Evolutionary conservation across 768 basidiomycete species (phyloP).

Genomic region (Suillus subluteus): DNA sequence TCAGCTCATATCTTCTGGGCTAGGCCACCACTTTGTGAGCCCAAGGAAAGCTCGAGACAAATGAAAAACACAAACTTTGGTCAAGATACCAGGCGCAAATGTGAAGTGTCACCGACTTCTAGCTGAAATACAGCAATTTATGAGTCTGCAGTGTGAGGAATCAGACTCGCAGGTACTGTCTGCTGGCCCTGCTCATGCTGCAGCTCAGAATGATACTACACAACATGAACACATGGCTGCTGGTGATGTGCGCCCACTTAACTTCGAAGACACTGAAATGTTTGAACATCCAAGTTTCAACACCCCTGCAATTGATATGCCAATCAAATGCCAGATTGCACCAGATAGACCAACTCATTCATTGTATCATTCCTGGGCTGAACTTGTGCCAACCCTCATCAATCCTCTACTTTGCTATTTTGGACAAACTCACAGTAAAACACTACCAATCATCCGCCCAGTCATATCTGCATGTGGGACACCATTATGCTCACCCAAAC

Average conservation of each 20-base stretch:
- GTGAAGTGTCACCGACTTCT: neutral
- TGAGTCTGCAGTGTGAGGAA: neutral
- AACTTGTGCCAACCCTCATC: neutral
- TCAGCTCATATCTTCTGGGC: neutral
- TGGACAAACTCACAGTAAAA: neutral
- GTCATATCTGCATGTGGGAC: constrained; percentile 1
- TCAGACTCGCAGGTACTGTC: too few species aligned
- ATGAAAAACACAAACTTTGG: neutral
- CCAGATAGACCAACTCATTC: constrained; percentile 3
- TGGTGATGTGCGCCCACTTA: neutral
- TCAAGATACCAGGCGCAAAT: neutral
- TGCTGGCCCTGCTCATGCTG: too few species aligned
- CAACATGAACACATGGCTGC: neutral
- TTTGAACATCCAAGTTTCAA: neutral
- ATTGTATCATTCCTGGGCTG: neutral
- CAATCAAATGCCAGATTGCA: neutral
- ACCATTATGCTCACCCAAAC: neutral
- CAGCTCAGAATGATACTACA: too few species aligned
- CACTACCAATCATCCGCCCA: neutral
- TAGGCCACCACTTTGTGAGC: too few species aligned
- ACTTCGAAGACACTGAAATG: neutral
- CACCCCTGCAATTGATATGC: too few species aligned
- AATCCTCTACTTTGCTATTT: neutral
- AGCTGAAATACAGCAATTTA: neutral
- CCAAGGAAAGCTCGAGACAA: neutral